Conservation (phyloP, 768 basidiomycete species). For the Plicaturopsis crispa region DNA sequence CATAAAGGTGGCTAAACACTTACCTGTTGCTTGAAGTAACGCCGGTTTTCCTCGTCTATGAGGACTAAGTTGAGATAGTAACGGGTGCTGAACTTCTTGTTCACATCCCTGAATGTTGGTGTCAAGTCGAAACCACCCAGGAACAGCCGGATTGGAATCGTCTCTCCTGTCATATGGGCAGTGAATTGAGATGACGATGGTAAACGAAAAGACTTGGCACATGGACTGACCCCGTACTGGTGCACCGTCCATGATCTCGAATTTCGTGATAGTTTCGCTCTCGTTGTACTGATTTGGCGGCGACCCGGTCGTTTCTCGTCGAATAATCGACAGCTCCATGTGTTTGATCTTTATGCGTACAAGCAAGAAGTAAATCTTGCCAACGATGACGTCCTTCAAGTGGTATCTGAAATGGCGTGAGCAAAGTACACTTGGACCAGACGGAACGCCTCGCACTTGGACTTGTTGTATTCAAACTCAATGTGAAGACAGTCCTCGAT, state of each 20-base stretch:
- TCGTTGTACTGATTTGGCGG: conserved; percentile 99
- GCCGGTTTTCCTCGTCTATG: conserved; percentile 95
- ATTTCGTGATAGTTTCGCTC: conserved; percentile 98
- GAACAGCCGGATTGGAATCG: conserved; percentile 96
- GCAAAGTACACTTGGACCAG: too few species aligned
- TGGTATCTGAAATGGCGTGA: conserved; percentile 64
- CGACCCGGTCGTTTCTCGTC: conserved; percentile 92
- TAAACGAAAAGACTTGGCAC: not conserved
- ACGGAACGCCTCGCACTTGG: conserved; percentile 65
- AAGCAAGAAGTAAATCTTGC: conserved; percentile 98
- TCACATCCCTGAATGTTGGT: conserved; percentile 97
- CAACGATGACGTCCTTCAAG: conserved; percentile 97
- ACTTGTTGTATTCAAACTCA: conserved; percentile 99
- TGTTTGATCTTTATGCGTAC: conserved; percentile 99
- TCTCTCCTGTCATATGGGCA: conserved; percentile 62
- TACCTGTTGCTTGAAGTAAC: conserved; percentile 97
- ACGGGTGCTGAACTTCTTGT: conserved; percentile 97
- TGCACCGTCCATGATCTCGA: conserved; percentile 98
- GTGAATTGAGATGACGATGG: not conserved
- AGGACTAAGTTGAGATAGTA: conserved; percentile 97
- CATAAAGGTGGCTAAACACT: conserved; percentile 7
- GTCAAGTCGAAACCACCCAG: conserved; percentile 97
- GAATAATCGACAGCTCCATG: conserved; percentile 98
- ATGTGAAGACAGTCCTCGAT: conserved; percentile 99
- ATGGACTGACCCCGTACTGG: conserved; percentile 75